Conservation (phyloP, 78 protist genomes). For the Polysphondylium violaceum region DNA sequence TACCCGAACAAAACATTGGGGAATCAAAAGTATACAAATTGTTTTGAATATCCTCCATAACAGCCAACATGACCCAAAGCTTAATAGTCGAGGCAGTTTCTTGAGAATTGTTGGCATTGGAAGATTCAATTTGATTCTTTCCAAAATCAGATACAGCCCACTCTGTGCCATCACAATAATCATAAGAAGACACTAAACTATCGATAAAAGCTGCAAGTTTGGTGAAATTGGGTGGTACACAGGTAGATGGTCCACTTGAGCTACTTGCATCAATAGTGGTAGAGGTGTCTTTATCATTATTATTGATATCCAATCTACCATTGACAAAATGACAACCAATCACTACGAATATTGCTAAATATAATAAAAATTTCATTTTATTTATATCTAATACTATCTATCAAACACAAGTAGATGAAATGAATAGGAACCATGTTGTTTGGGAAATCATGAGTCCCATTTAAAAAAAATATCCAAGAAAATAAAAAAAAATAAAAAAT, state of each 20-base stretch:
- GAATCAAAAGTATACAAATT: slow-evolving; percentile 41
- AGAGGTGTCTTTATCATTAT: too few relatives aligned
- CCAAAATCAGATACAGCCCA: slow-evolving; percentile 62
- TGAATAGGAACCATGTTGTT: too few relatives aligned
- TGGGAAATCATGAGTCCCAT: too few relatives aligned
- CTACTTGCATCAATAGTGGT: too few relatives aligned
- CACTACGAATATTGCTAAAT: too few relatives aligned
- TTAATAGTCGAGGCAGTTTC: slow-evolving; percentile 74
- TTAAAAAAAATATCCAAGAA: too few relatives aligned
- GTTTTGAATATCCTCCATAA: slow-evolving; percentile 42
- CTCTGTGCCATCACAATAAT: slow-evolving; percentile 68
- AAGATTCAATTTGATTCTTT: background rate
- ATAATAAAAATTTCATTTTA: too few relatives aligned
- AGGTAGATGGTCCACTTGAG: background rate
- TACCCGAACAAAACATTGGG: slow-evolving; percentile 33
- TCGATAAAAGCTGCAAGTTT: slow-evolving; percentile 12
- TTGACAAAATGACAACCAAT: too few relatives aligned
- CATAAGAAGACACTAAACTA: slow-evolving; percentile 34
- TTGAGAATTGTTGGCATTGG: slow-evolving; percentile 16
- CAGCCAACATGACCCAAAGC: slow-evolving; percentile 58
- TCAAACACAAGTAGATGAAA: too few relatives aligned
- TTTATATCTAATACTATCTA: too few relatives aligned
- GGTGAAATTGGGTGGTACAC: slow-evolving; percentile 18
- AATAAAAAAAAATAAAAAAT: too few relatives aligned
- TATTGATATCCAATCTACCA: too few relatives aligned